Evolutionary conservation across 1,284 basidiomycete species (phyloP), one percentile per base, ranked within the genome.

Genomic region (Apiotrichum brassicae): DNA sequence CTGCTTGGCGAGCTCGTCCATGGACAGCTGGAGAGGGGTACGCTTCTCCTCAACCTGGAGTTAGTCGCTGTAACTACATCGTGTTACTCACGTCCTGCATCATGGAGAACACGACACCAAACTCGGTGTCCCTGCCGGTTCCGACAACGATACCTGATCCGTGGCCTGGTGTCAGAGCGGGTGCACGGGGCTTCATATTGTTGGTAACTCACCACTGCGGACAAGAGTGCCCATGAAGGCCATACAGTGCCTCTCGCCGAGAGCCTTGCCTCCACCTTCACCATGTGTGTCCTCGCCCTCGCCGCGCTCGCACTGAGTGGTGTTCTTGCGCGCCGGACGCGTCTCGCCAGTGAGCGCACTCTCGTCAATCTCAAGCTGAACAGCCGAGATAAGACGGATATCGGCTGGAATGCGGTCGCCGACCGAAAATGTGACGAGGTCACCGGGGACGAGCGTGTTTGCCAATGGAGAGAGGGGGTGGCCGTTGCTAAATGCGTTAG

Each of bases 11-110:
- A 98, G 81, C 65, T 97, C 92, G 68, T 97, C 94, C 94, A 98
- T 97, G 65, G 81, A 88, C 18, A 89, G 75, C 69, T 98, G 94
- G 26, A 98, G 76, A 0, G 92, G 94, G 4, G 94, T 97, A 39
- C 91, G 82, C 65, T 86, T 86, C 72, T 97, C 93, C 57, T 92
- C 87, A 36, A 95, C 86, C 84, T 87, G 53, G 95, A 89, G 72
- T 97, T 91, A 86, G 97, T 93, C 91, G 97, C 95, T 19, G 84
- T 82, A 70, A 98, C 97, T 59, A 98, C 90, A 52, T 93, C 84
- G 18, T 94, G 94, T 70, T 97, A 95, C 67, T 98, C 77, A 89
- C 87, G 65, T 95, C 89, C 72, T 97, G 91, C 86, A 97, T 93
- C 91, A 97, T 95, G 19, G 84, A 83, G 70, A 98, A 97, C 59